Evolutionary conservation across 768 basidiomycete species (phyloP).

Genomic region (Gloeopeniophorella convolvens): DNA sequence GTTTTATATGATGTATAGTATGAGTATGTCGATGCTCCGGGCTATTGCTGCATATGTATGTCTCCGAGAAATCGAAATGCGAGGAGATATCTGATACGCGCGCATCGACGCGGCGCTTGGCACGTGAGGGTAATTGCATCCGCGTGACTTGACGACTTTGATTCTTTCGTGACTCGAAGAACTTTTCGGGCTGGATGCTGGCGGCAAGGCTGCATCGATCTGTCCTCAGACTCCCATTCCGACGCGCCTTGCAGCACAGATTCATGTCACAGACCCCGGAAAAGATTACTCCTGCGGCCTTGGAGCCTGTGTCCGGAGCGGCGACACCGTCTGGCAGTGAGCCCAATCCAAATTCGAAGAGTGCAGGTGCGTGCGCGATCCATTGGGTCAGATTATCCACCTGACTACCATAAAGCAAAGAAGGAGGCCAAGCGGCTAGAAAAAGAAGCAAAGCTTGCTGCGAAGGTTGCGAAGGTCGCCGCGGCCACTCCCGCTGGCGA

Average conservation of each 20-base stretch:
- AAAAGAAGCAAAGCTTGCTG: conserved; percentile 72
- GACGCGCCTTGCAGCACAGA: conserved; percentile 4
- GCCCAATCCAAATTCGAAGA: conserved; percentile 31
- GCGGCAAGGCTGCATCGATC: conserved; percentile 25
- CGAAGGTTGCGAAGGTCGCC: conserved; percentile 50
- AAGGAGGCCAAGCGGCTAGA: conserved; percentile 80
- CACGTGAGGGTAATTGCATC: too few species aligned
- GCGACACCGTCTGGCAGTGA: conserved; percentile 5
- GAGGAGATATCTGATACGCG: too few species aligned
- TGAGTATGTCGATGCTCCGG: too few species aligned
- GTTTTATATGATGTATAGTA: too few species aligned
- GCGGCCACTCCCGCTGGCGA: conserved; percentile 38
- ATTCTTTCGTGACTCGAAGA: conserved; percentile 1
- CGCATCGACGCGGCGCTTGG: too few species aligned
- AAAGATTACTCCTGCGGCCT: not conserved
- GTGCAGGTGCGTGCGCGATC: conserved; percentile 29
- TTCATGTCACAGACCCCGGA: conserved; percentile 21
- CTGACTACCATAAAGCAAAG: conserved; percentile 44
- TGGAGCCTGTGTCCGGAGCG: conserved; percentile 11
- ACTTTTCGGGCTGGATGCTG: not conserved
- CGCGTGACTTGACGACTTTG: too few species aligned
- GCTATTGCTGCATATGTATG: too few species aligned
- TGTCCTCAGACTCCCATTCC: conserved; percentile 12
- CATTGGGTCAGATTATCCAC: not conserved
- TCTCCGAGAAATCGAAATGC: too few species aligned